Percentiles rank a stretch among this genome's conserved stretches.
Evolutionary conservation across 495 filamentous ascomycete genomes (phyloP).

Genomic region (Talaromyces stipitatus): DNA sequence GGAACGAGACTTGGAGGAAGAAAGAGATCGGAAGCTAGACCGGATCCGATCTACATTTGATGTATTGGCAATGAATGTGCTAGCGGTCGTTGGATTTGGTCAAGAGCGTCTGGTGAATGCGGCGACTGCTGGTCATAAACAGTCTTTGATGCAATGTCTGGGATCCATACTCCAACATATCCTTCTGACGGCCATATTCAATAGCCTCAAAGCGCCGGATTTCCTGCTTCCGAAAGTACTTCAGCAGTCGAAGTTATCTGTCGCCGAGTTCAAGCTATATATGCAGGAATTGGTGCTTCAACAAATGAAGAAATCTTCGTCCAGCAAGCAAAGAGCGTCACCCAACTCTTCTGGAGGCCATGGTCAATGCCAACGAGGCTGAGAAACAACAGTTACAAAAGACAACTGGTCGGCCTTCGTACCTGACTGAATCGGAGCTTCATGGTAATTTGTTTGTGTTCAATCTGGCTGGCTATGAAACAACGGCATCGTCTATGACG

Average conservation of each 20-base stretch:
- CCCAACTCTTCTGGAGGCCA: background rate
- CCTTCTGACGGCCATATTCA: background rate
- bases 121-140: background rate
- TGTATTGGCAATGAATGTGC: background rate
- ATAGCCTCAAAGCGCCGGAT: background rate
- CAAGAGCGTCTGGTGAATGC: background rate
- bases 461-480: conserved; percentile 46
- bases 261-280: background rate
- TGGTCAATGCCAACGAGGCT: background rate
- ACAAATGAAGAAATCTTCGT: background rate
- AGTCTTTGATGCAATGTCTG: background rate
- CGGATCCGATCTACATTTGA: background rate
- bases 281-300: background rate
- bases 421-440: conserved; percentile 26
- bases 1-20: background rate
- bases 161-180: background rate
- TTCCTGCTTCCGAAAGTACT: background rate
- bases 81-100: background rate
- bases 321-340: background rate
- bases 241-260: background rate
- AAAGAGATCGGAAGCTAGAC: background rate
- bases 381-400: background rate
- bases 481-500: conserved; percentile 35
- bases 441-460: conserved; percentile 43
- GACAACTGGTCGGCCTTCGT: background rate